phyloP scores from a whole-genome alignment of 106 monocot species.

The Dendrobium chrysotoxum region DNA sequence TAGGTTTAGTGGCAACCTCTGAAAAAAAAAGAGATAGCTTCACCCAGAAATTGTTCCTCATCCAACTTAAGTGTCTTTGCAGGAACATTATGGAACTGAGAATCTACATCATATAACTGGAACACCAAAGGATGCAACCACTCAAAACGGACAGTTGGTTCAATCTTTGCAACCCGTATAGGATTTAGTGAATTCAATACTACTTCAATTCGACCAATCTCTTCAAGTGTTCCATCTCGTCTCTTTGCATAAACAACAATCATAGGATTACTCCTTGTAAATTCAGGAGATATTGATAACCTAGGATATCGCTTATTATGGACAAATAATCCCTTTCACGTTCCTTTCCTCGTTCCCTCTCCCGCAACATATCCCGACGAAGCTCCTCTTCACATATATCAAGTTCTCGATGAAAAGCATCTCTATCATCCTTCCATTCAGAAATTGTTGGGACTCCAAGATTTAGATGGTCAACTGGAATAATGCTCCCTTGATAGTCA shows the following conservation, averaged over 20 bases:
- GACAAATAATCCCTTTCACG: too few species aligned
- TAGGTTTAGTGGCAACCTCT: constrained; percentile 57
- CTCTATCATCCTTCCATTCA: too few species aligned
- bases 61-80: constrained; percentile 73
- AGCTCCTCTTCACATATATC: too few species aligned
- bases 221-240: constrained; percentile 86
- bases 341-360: too few species aligned
- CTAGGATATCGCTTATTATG: too few species aligned
- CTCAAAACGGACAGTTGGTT: constrained; percentile 80
- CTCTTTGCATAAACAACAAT: constrained; percentile 65
- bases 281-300: too few species aligned
- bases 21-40: constrained; percentile 62
- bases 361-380: too few species aligned
- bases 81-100: constrained; percentile 65
- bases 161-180: constrained; percentile 61
- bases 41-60: constrained; percentile 91
- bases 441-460: too few species aligned
- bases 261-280: constrained; percentile 94
- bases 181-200: constrained; percentile 87
- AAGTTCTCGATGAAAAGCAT: too few species aligned
- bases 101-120: constrained; percentile 75
- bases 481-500: too few species aligned
- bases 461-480: too few species aligned
- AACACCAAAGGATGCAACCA: constrained; percentile 82
- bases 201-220: constrained; percentile 93